Evolutionary conservation across 257 asterid species (phyloP).

Genomic region (Solanum gandarillasii): DNA sequence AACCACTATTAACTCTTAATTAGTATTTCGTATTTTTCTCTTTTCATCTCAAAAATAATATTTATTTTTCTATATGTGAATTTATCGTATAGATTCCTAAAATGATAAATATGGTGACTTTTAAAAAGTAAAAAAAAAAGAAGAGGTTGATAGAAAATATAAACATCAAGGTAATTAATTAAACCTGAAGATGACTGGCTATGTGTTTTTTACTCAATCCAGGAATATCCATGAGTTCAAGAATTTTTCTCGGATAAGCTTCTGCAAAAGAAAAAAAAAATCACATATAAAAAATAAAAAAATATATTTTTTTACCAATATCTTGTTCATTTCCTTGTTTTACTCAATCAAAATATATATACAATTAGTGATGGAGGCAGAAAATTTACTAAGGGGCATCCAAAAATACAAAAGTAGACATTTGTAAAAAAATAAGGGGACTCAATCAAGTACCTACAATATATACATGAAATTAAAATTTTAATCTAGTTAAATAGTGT

Average conservation of each 20-base stretch:
- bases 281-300: too few relatives aligned
- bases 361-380: neutral
- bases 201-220: too few relatives aligned
- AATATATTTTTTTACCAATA: neutral
- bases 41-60: too few relatives aligned
- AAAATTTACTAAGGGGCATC: neutral
- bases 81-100: too few relatives aligned
- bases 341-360: neutral
- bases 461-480: too few relatives aligned
- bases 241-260: neutral
- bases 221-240: neutral
- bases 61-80: too few relatives aligned
- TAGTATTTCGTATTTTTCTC: too few relatives aligned
- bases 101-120: too few relatives aligned
- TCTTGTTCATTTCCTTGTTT: neutral
- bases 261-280: neutral
- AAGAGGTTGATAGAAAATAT: neutral
- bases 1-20: too few relatives aligned
- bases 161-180: neutral
- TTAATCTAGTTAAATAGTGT: neutral
- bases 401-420: too few relatives aligned
- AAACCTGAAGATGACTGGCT: neutral
- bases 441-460: neutral
- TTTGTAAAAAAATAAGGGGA: neutral
- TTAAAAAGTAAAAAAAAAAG: neutral